Base-by-base conservation (phyloP, 73 alveolate genomes). In the Strombidium stylifer region DNA sequence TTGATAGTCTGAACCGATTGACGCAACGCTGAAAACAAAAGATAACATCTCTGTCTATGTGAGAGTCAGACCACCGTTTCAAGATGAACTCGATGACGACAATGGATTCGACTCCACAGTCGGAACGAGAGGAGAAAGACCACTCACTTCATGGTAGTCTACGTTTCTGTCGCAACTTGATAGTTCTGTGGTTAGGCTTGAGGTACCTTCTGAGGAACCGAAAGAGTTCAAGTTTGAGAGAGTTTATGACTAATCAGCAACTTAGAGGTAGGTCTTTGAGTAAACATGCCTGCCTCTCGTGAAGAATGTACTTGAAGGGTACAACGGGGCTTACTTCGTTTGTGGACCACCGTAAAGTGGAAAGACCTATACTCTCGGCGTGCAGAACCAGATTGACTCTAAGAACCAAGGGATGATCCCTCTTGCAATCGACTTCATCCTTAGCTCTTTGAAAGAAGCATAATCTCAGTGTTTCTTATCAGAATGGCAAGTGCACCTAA, bases 311-410 rank as follows among this genome's bases (percentile, higher is more conserved):
- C 59, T 86, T 18, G 73, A 81, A 47, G 96, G 96, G 0, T 86
- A 81, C 50, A 76, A 87, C 74, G 92, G 81, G 5, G 69, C 83
- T 26, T 72, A 65, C 55, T 86, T 86, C 68, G 96, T 84, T 2
- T 86, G 81, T 81, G 96, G 96, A 5, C 81, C 81, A 61, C 81
- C 96, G 16, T 92, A 93, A 14, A 80, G 90, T 28, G 96, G 96
- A n/a, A 84, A 84, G 57, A 86, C 96, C 2, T 72, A 81, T 45
- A 53, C 96, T 28, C 82, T 87, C 82, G 88, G 88, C 0, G 77
- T 42, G 10, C 45, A 65, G 6, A 58, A 76, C 32, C 25, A 76
- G 20, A 50, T 76, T 30, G 23, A 24, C 32, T 54, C 26, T 11
- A 49, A 76, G 32, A 15, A 55, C 34, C 44, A 76, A 50, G 88